Evolutionary conservation across 108 stramenopile species (phyloP).

Genomic region (Chaetoceros tenuissimus): DNA sequence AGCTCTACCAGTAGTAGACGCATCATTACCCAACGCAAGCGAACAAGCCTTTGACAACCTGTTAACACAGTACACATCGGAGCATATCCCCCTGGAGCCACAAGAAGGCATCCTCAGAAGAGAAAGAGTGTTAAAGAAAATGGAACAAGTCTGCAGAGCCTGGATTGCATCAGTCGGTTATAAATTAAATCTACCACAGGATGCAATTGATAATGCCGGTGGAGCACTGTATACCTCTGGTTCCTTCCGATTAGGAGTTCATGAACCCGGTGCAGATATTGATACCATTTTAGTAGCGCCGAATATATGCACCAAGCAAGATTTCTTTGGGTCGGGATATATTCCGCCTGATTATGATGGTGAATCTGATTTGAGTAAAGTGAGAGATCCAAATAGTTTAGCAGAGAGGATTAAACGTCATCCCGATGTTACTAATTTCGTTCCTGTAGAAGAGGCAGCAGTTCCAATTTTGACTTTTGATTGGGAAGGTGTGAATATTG

Average conservation of each 20-base stretch:
- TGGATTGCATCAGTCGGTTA: slow-evolving; percentile 64
- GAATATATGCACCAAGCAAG: slow-evolving; percentile 79
- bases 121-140: slow-evolving; percentile 68
- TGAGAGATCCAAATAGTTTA: slow-evolving; percentile 65
- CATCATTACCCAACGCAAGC: slow-evolving; percentile 30
- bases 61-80: slow-evolving; percentile 31
- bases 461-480: slow-evolving; percentile 98
- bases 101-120: slow-evolving; percentile 60
- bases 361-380: slow-evolving; percentile 9
- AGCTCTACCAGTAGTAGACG: slow-evolving; percentile 69
- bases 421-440: slow-evolving; percentile 87
- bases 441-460: slow-evolving; percentile 85
- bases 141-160: slow-evolving; percentile 54
- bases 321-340: slow-evolving; percentile 83
- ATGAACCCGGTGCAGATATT: slow-evolving; percentile 97
- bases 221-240: slow-evolving; percentile 88
- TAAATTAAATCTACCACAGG: slow-evolving; percentile 40
- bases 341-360: slow-evolving; percentile 23
- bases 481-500: slow-evolving; percentile 95
- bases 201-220: slow-evolving; percentile 61
- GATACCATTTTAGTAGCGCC: slow-evolving; percentile 77
- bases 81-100: slow-evolving; percentile 66
- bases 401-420: slow-evolving; percentile 75
- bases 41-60: slow-evolving; percentile 49
- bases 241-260: slow-evolving; percentile 89